Conservation (phyloP, 176 grass and related monocot species). For the Cenchrus americanus region DNA sequence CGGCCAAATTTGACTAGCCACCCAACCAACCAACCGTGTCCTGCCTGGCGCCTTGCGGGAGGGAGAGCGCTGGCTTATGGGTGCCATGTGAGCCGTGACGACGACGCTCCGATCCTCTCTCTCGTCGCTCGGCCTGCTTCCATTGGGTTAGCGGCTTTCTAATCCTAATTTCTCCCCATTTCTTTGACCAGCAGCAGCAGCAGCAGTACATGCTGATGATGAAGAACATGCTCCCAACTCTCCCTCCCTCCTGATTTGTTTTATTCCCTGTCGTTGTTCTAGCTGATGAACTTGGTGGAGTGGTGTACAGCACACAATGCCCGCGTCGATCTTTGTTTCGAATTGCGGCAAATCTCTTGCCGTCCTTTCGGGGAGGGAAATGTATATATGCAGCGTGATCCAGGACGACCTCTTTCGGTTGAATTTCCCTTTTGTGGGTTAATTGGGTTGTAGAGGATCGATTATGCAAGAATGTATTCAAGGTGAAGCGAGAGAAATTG, state of each 20-base stretch:
- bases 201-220: not conserved
- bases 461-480: not conserved
- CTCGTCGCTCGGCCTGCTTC: slow-evolving; percentile 8
- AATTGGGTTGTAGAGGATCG: not conserved
- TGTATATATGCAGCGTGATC: no score
- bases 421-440: not conserved
- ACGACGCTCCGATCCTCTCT: not conserved
- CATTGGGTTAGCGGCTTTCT: slow-evolving; percentile 38
- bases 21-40: slow-evolving; percentile 22
- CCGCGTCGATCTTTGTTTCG: not conserved
- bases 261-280: not conserved
- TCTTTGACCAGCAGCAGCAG: slow-evolving; percentile 43
- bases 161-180: slow-evolving; percentile 16
- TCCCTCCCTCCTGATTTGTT: not conserved
- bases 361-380: no score
- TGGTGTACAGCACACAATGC: not conserved
- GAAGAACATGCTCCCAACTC: slow-evolving; percentile 49
- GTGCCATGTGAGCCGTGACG: slow-evolving; percentile 66
- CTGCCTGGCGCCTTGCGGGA: slow-evolving; percentile 40
- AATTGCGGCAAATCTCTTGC: no score
- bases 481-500: not conserved
- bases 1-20: slow-evolving; percentile 56
- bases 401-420: not conserved
- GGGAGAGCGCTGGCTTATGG: slow-evolving; percentile 1
- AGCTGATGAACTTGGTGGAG: not conserved